Base-by-base conservation (phyloP, 1,284 basidiomycete species). In the Rhodotorula sp. region DNA sequence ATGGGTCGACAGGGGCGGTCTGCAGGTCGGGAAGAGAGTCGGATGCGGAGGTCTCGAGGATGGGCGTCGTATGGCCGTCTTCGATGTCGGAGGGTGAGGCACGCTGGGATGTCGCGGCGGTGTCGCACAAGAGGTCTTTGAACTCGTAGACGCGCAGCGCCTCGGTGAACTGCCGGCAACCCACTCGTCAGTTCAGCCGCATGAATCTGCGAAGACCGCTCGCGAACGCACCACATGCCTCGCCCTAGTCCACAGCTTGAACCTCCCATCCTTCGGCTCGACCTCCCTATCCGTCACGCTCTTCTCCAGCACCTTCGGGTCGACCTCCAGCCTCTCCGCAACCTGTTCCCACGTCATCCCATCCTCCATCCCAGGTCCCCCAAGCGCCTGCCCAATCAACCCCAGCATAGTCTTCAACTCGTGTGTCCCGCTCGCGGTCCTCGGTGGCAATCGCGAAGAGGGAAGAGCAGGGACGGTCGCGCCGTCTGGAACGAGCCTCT, bases 131-230 rank as follows among this genome's bases (percentile, higher is more conserved):
- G 13, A 76, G 48, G 44, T 74, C 67, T 30, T 72, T 71, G 63
- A 76, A 77, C 58, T 76, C 67, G 69, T 76, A 77, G 11, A 77
- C 76, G 34, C 77, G 65, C 10, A 71, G 51, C 16, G 76, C 76
- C 63, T 77, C 77, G 15, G 75, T 73, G 68, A 75, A 75, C 75
- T 76, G 67, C 24, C 47, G 0, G n/a, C 31, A 10, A 22, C 2
- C 5, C 13, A 20, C 9, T 22, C 18, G 52, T 54, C 48, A 59
- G 31, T 20, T 7, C 47, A 1, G 40, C 16, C 40, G 16, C 40
- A 15, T 18, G 16, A 13, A 15, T 44, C 3, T 13, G 40, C 40
- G 15, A 44, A 44, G 40, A 44, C 34, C 34, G 40, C 40, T 44
- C 34, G 26, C 11, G 6, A 2, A 73, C 75, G 60, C 54, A 77